phyloP scores from a whole-genome alignment of 306 rosid genomes.

The Luffa aegyptiaca region DNA sequence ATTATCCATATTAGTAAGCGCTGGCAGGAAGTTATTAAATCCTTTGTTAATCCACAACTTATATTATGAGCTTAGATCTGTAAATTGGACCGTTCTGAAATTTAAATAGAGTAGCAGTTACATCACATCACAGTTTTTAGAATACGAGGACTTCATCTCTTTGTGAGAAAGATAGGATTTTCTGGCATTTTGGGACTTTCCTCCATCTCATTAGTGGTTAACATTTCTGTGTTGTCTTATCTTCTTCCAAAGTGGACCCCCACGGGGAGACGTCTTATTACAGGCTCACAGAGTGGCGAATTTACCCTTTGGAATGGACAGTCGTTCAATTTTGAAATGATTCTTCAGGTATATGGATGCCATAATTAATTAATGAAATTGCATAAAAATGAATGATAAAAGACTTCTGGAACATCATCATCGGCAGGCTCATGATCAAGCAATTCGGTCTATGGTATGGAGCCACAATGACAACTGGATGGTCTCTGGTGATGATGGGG shows the following conservation, averaged over 20 bases:
- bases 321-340: conserved; percentile 97
- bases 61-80: background rate
- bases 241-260: conserved; percentile 76
- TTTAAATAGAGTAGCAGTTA: background rate
- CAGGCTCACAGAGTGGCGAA: conserved; percentile 98
- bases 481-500: conserved; percentile 99
- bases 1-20: background rate
- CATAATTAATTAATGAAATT: background rate
- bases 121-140: background rate
- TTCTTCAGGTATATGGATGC: conserved; percentile 65
- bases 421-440: conserved; percentile 91
- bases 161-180: background rate
- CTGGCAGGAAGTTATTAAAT: background rate
- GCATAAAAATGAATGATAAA: conserved; percentile 1
- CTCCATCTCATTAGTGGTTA: background rate
- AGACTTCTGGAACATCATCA: conserved; percentile 12
- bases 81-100: background rate
- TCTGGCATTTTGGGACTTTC: background rate
- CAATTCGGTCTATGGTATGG: conserved; percentile 99
- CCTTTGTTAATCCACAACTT: background rate
- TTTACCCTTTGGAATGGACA: conserved; percentile 99
- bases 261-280: conserved; percentile 92
- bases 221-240: background rate
- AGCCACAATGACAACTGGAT: conserved; percentile 99
- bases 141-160: background rate